These are phyloP conservation scores for Penicillium sp. DNA, from an alignment of 2,329 filamentous ascomycete species.

Conservation along the genomic window DNA sequence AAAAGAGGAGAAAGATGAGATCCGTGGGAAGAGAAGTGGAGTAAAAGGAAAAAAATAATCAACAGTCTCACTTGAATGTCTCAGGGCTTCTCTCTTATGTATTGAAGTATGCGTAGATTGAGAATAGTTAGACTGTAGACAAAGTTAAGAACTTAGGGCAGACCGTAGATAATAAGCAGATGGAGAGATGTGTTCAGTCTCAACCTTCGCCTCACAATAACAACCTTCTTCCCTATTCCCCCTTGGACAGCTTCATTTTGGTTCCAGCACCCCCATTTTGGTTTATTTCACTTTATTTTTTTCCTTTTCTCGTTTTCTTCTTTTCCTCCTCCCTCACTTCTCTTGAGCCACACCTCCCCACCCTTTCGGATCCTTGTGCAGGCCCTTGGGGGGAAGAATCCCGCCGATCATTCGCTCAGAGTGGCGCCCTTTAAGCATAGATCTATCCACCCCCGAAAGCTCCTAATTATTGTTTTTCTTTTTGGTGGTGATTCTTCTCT, in stretches of 20 bases:
- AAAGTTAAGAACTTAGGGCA: no score
- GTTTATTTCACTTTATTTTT: neutral
- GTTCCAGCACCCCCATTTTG: no score
- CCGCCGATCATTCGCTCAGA: conserved; percentile 23
- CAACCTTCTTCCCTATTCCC: neutral
- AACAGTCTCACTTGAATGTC: neutral
- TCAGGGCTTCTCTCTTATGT: no score
- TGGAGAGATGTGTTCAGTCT: no score
- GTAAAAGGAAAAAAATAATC: neutral
- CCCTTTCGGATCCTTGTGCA: conserved; percentile 1
- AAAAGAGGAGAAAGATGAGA: neutral
- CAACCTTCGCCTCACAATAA: neutral
- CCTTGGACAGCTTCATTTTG: neutral
- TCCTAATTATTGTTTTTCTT: conserved; percentile 11
- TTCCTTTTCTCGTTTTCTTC: neutral
- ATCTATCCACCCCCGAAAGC: conserved; percentile 11
- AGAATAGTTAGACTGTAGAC: no score
- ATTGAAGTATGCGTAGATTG: no score
- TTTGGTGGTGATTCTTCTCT: conserved; percentile 1
- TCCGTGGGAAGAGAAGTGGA: neutral
- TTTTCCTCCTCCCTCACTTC: conserved; percentile 11
- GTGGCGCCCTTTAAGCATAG: conserved; percentile 19
- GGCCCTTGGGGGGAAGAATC: conserved; percentile 2
- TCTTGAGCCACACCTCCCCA: neutral
- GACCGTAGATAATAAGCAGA: no score